These are phyloP conservation scores for Neonectria sp. DNA, from an alignment of 2,329 filamentous ascomycete species.

Conservation along the genomic window DNA sequence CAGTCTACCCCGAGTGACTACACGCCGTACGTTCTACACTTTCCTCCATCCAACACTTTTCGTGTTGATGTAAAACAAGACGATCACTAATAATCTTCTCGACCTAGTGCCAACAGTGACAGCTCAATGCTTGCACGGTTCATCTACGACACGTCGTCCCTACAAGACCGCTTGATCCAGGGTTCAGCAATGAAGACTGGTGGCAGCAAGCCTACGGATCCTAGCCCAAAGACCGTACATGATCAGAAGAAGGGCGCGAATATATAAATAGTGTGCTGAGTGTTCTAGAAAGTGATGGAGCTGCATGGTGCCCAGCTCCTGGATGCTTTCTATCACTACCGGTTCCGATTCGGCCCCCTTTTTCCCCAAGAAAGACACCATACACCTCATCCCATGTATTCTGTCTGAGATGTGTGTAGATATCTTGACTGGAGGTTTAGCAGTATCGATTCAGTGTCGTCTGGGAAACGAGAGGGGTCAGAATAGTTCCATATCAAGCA, in stretches of 20 bases:
- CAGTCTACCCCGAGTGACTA: background rate
- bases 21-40: background rate
- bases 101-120: background rate
- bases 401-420: too few relatives aligned
- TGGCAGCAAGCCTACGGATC: background rate
- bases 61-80: background rate
- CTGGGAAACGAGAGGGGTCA: too few relatives aligned
- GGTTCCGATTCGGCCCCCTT: background rate
- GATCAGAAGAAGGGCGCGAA: background rate
- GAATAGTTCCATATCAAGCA: too few relatives aligned
- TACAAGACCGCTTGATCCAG: conserved; percentile 32
- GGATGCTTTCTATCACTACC: too few relatives aligned
- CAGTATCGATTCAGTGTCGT: too few relatives aligned
- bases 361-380: background rate
- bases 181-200: too few relatives aligned
- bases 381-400: background rate
- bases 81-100: too few relatives aligned
- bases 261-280: background rate
- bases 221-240: background rate
- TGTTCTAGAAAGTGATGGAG: too few relatives aligned
- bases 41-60: background rate
- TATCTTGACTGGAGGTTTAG: too few relatives aligned
- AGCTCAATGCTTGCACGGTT: conserved; percentile 25
- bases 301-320: too few relatives aligned
- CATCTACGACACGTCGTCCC: conserved; percentile 27